Conservation (phyloP, 805 yeast species). For the Naumovozyma dairenensis region DNA sequence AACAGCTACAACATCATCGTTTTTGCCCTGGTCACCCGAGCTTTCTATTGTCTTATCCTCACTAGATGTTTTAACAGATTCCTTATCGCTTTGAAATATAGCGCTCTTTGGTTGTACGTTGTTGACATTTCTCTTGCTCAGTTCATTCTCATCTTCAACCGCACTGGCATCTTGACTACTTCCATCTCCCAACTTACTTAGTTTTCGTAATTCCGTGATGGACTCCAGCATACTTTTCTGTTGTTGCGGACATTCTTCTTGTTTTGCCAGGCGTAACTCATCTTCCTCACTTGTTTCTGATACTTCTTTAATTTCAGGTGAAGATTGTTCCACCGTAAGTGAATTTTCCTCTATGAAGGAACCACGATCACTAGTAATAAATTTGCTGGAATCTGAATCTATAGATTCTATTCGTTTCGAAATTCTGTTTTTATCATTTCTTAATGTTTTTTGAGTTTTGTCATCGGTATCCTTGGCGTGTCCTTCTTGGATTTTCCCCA, state of each 20-base stretch:
- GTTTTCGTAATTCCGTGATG: no score
- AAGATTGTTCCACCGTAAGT: constrained; percentile 10
- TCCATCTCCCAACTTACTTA: no score
- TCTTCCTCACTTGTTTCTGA: constrained; percentile 1
- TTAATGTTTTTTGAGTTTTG: constrained; percentile 1
- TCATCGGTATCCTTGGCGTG: neutral
- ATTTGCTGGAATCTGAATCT: constrained; percentile 14
- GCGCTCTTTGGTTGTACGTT: no score
- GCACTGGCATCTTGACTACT: constrained; percentile 3
- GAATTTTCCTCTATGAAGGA: constrained; percentile 23
- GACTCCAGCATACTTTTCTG: neutral
- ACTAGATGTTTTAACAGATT: no score
- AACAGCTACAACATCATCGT: constrained; percentile 9
- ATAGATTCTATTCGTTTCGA: constrained; percentile 4
- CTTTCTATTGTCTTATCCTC: no score
- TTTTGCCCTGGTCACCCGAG: no score
- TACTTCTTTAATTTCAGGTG: constrained; percentile 5
- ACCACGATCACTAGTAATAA: constrained; percentile 18
- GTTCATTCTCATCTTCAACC: constrained; percentile 16
- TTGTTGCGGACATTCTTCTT: constrained; percentile 1
- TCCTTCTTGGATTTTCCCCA: neutral
- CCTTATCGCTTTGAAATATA: no score
- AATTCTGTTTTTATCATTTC: neutral
- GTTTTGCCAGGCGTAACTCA: constrained; percentile 2
- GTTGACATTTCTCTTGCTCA: no score